Evolutionary conservation across 2,329 filamentous ascomycete genomes (phyloP), one percentile per base, ranked within the genome.

Genomic region (Diaporthe ampelina): DNA sequence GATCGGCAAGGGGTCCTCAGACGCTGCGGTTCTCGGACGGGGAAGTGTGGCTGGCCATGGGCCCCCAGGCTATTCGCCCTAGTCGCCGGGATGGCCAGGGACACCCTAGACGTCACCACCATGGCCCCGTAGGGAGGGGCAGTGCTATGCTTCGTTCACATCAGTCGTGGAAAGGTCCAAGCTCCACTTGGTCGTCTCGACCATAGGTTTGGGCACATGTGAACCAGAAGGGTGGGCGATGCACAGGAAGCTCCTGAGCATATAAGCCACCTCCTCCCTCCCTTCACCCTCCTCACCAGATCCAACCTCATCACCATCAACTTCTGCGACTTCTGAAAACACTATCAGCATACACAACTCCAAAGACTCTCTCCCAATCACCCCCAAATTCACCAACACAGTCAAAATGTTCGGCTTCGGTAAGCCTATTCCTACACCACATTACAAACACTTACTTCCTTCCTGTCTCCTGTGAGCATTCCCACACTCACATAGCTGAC

Each of bases 321-420:
- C 43, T 43, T 61, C 52, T 11, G 52, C 68, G 43, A 57, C 11
- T 52, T 24, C 50, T 32, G 32, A 58, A 17, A 54, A 70, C 15
- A 45, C 13, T 19, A 54, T 3, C 72, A 73, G 45, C 19, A n/a
- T 3, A 63, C 26, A 13, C 8, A 5, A 35, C 17, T 37, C 10
- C 5, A 24, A 57, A 56, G n/a, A 26, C 45, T 32, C 13, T 56
- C 21, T 29, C 57, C 35, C 10, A 13, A 17, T 4, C 45, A 26
- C n/a, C 61, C 19, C 43, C 50, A 45, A 54, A 45, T 0, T 48
- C 40, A n/a, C 40, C 52, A 45, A 54, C 24, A 59, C 59, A 61
- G 70, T 73, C 73, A 77, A 72, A 56, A 77, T 77, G 76, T 77
- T 76, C 75, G 76, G 73, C 58, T 77, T 77, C 65, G 76, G 76